Conservation (phyloP, 2,329 filamentous ascomycete genomes). For the Aspergillus sp. region DNA sequence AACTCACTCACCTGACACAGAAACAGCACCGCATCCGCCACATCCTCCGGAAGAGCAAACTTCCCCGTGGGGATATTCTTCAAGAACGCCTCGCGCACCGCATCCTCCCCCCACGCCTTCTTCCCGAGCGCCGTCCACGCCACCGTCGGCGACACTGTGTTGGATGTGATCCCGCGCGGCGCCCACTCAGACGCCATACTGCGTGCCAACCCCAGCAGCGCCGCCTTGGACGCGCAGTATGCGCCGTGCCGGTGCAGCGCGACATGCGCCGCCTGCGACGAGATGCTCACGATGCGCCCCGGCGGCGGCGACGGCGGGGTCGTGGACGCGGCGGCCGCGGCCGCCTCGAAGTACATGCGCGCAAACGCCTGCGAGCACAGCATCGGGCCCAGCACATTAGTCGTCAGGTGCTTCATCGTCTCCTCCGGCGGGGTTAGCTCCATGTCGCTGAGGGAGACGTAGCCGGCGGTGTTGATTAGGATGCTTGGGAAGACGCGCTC, state of each 20-base stretch:
- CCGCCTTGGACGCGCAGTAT: conserved; percentile 51
- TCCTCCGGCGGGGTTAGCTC: conserved; percentile 45
- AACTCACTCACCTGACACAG: conserved; percentile 38
- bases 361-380: conserved; percentile 49
- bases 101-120: conserved; percentile 41
- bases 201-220: conserved; percentile 43
- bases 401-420: conserved; percentile 42
- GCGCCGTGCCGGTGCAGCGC: conserved; percentile 47
- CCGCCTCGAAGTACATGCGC: conserved; percentile 36
- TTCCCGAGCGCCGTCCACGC: conserved; percentile 48
- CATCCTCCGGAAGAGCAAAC: conserved; percentile 40
- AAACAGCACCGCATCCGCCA: conserved; percentile 40
- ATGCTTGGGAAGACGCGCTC: conserved; percentile 38
- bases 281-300: conserved; percentile 48
- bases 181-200: conserved; percentile 51
- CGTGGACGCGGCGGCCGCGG: conserved; percentile 15
- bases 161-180: conserved; percentile 45
- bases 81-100: conserved; percentile 36
- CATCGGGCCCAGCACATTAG: conserved; percentile 47
- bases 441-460: conserved; percentile 47
- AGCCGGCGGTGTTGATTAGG: conserved; percentile 45
- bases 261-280: conserved; percentile 48
- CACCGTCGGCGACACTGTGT: conserved; percentile 47
- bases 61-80: conserved; percentile 39
- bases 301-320: conserved; percentile 30